Percentiles rank a stretch among this genome's conserved stretches.
Conservation (phyloP, 805 yeast genomes). For the Candida tibetensis region DNA sequence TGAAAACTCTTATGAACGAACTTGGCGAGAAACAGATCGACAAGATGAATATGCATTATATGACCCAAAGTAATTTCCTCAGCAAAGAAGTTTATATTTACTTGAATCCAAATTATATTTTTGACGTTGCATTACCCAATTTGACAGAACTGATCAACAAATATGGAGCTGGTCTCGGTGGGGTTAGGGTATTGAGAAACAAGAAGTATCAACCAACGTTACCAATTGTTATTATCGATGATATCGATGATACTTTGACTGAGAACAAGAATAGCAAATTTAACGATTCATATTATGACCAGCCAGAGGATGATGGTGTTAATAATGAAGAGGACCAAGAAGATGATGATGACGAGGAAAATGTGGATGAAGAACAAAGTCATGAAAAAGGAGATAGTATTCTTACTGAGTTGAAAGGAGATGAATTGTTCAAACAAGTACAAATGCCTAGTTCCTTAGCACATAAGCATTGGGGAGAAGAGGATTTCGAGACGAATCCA, state of each 20-base stretch:
- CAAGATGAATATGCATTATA: constrained; percentile 29
- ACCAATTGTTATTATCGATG: constrained; percentile 68
- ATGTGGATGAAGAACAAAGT: constrained; percentile 14
- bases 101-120: constrained; percentile 51
- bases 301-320: constrained; percentile 19
- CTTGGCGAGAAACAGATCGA: constrained; percentile 38
- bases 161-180: constrained; percentile 77
- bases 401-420: constrained; percentile 34
- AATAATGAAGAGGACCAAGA: constrained; percentile 25
- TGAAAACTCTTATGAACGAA: constrained; percentile 32
- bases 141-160: constrained; percentile 64
- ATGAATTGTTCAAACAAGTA: constrained; percentile 48
- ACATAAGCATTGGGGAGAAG: constrained; percentile 48
- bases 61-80: constrained; percentile 39
- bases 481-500: constrained; percentile 62
- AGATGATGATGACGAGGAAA: constrained; percentile 23
- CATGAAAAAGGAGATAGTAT: background rate
- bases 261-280: constrained; percentile 26
- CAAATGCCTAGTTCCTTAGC: constrained; percentile 49
- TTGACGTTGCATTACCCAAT: constrained; percentile 69
- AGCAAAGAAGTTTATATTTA: constrained; percentile 43
- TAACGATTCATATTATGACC: constrained; percentile 31
- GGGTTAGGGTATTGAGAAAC: constrained; percentile 52
- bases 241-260: constrained; percentile 56
- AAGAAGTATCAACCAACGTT: constrained; percentile 65